A percentile compares a stretch with the other conserved stretches of the same genome.
Conservation (phyloP, 495 filamentous ascomycete genomes). For the Lasiosphaeria hispida region DNA sequence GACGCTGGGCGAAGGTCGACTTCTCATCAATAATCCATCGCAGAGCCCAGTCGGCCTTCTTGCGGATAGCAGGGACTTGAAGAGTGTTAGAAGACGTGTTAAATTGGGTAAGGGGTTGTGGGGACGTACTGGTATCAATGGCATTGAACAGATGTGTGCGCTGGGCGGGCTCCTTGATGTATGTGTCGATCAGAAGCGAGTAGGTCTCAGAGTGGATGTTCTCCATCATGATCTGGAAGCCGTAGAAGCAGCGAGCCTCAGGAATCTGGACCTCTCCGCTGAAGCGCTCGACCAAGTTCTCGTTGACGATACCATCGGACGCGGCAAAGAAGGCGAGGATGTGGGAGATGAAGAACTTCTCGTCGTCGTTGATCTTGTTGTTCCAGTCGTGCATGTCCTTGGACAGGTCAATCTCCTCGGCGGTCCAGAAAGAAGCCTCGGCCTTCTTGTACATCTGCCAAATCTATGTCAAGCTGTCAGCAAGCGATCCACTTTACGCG, state of each 20-base stretch:
- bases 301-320: constrained; percentile 99
- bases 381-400: constrained; percentile 99
- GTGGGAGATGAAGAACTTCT: constrained; percentile 97
- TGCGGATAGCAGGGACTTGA: constrained; percentile 73
- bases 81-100: constrained; percentile 1
- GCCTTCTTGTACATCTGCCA: constrained; percentile 99
- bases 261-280: constrained; percentile 95
- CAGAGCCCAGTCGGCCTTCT: constrained; percentile 98
- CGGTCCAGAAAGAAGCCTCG: constrained; percentile 99
- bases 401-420: constrained; percentile 97
- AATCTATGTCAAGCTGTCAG: constrained; percentile 58
- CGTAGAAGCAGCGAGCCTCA: constrained; percentile 99
- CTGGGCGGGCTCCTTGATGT: constrained; percentile 98
- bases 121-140: constrained; percentile 83
- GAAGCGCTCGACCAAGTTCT: constrained; percentile 98
- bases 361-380: constrained; percentile 92
- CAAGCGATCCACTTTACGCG: constrained; percentile 64
- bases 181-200: constrained; percentile 98
- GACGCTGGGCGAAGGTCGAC: constrained; percentile 91
- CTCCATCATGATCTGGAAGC: constrained; percentile 99
- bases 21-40: constrained; percentile 89
- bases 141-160: constrained; percentile 95
- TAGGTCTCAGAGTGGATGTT: constrained; percentile 99
- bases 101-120: background rate
- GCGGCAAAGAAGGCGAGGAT: constrained; percentile 99